Percentiles rank a stretch among this genome's conserved stretches.
Evolutionary conservation across 331 rosid species (phyloP).

Genomic region (Stylosanthes scabra): DNA sequence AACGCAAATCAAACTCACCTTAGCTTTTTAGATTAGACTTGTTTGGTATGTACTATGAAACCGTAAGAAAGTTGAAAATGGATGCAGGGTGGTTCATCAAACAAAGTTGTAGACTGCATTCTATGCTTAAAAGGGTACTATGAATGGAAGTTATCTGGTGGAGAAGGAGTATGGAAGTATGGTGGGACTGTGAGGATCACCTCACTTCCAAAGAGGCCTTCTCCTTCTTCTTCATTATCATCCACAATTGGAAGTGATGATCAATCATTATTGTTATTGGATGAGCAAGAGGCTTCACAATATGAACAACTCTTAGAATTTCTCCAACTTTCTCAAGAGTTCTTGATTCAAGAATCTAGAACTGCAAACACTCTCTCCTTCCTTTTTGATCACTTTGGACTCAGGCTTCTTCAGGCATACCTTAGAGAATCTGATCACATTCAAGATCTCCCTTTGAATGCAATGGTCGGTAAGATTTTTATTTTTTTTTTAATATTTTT

Average conservation of each 20-base stretch:
- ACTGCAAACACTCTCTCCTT: slow-evolving; percentile 74
- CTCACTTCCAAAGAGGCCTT: slow-evolving; percentile 72
- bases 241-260: slow-evolving; percentile 75
- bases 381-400: slow-evolving; percentile 94
- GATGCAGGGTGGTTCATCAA: slow-evolving; percentile 89
- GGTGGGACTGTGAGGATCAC: slow-evolving; percentile 97
- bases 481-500: background rate
- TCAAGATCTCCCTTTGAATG: slow-evolving; percentile 85
- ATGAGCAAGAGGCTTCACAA: slow-evolving; percentile 92
- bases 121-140: slow-evolving; percentile 91
- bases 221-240: slow-evolving; percentile 51
- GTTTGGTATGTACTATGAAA: background rate
- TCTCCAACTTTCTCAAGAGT: slow-evolving; percentile 80
- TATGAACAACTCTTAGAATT: slow-evolving; percentile 85
- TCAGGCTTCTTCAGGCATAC: slow-evolving; percentile 87
- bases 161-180: slow-evolving; percentile 96
- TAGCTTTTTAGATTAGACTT: too few species aligned
- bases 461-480: slow-evolving; percentile 96
- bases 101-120: slow-evolving; percentile 96
- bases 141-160: slow-evolving; percentile 95
- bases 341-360: slow-evolving; percentile 74
- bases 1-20: too few species aligned
- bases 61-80: slow-evolving; percentile 34
- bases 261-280: slow-evolving; percentile 48
- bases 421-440: slow-evolving; percentile 71